Conservation (phyloP, 2,329 filamentous ascomycete species). For the Daldinia sp. region DNA sequence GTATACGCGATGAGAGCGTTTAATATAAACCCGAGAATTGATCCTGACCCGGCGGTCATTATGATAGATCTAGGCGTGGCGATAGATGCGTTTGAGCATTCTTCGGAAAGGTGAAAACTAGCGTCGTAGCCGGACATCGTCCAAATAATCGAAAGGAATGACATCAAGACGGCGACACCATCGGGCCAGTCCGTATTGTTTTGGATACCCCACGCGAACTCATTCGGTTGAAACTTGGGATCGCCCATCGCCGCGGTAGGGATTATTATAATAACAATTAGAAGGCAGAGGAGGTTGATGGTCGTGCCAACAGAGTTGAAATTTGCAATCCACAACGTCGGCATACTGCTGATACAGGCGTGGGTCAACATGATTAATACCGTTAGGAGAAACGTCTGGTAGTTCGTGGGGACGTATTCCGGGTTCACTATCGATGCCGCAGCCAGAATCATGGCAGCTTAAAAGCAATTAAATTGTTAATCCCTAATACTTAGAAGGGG, state of each 20-base stretch:
- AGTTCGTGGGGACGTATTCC: constrained; percentile 68
- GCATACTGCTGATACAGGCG: constrained; percentile 71
- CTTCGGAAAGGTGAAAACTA: constrained; percentile 74
- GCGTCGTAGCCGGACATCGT: constrained; percentile 48
- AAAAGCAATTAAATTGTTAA: neutral
- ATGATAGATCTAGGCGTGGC: constrained; percentile 77
- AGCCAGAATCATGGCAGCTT: constrained; percentile 74
- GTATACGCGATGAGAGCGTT: constrained; percentile 78
- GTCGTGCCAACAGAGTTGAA: constrained; percentile 75
- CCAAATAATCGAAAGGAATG: constrained; percentile 58
- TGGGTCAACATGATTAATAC: constrained; percentile 74
- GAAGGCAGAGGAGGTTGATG: constrained; percentile 73
- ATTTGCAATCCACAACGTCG: constrained; percentile 73
- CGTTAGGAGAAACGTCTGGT: constrained; percentile 74
- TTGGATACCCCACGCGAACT: constrained; percentile 71
- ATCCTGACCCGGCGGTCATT: constrained; percentile 71
- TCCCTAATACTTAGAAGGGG: neutral
- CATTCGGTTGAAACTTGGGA: constrained; percentile 54
- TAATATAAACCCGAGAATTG: constrained; percentile 75
- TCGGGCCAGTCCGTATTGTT: constrained; percentile 72
- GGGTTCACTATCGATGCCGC: constrained; percentile 74
- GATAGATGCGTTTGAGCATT: constrained; percentile 76
- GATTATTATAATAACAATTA: constrained; percentile 74
- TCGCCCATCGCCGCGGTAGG: constrained; percentile 63
- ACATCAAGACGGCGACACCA: constrained; percentile 74